Conservation (phyloP, 805 yeast species). For the Starmerella riodocensis region DNA sequence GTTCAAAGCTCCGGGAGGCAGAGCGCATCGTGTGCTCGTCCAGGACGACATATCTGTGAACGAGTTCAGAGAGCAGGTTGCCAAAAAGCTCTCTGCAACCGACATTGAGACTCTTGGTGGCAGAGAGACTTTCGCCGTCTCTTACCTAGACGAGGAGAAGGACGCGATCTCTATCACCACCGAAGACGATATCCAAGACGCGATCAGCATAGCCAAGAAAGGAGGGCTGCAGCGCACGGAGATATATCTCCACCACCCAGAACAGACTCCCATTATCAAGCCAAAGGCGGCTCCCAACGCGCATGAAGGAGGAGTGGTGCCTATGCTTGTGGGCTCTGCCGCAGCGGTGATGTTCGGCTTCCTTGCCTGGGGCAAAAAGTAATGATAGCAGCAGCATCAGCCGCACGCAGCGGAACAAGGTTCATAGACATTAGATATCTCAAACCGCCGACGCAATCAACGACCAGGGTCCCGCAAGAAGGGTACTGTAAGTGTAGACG, state of each 20-base stretch:
- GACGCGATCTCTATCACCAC: constrained; percentile 67
- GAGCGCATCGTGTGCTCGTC: constrained; percentile 60
- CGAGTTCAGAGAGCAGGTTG: constrained; percentile 33
- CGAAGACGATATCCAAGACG: constrained; percentile 59
- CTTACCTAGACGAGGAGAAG: constrained; percentile 73
- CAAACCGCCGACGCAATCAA: too few species aligned
- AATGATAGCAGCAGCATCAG: too few species aligned
- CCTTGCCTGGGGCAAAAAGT: constrained; percentile 16
- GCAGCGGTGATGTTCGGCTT: constrained; percentile 17
- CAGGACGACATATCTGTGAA: constrained; percentile 43
- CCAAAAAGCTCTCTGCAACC: constrained; percentile 28
- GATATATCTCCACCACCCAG: constrained; percentile 55
- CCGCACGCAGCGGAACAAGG: too few species aligned
- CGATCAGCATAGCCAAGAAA: constrained; percentile 44
- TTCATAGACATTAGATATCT: too few species aligned
- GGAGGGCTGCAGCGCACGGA: constrained; percentile 51
- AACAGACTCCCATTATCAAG: constrained; percentile 22
- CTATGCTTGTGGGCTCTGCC: constrained; percentile 16
- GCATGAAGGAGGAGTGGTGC: constrained; percentile 12
- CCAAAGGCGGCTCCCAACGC: not conserved
- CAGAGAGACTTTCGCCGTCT: constrained; percentile 42
- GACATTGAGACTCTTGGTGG: constrained; percentile 33
- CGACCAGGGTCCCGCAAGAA: too few species aligned
- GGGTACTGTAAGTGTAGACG: too few species aligned
- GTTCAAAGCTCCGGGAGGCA: constrained; percentile 61